phyloP scores from a whole-genome alignment of 1,139 yeast genomes.

The Geotrichum cucujoidarum region DNA sequence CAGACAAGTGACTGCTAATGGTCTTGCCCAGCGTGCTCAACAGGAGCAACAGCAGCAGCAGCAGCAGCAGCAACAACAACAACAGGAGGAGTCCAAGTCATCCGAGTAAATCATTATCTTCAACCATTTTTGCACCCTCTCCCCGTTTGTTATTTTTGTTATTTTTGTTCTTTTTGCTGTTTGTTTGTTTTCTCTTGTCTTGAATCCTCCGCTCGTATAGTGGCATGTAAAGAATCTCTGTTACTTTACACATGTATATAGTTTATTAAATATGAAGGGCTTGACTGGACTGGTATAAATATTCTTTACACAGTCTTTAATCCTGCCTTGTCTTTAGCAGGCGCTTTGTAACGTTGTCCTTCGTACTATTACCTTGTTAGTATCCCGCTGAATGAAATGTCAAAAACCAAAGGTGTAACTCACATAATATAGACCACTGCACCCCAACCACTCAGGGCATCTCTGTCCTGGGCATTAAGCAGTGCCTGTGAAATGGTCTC shows the following conservation, averaged over 20 bases:
- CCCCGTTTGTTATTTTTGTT: background rate
- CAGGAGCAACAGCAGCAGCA: too few species aligned
- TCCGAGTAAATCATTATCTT: too few species aligned
- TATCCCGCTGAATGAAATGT: background rate
- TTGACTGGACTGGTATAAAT: background rate
- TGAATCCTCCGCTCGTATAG: too few species aligned
- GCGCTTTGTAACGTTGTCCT: constrained; percentile 84
- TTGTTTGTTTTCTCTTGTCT: too few species aligned
- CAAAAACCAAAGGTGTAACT: constrained; percentile 3
- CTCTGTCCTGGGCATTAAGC: constrained; percentile 94
- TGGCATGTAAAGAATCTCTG: too few species aligned
- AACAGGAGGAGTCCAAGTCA: background rate
- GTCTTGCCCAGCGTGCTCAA: too few species aligned
- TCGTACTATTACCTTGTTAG: constrained; percentile 43
- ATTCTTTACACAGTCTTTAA: constrained; percentile 32
- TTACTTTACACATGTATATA: background rate
- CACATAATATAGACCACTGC: constrained; percentile 81
- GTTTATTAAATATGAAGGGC: background rate
- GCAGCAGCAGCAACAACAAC: constrained; percentile 2
- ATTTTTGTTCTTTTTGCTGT: background rate
- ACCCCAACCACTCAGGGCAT: constrained; percentile 98
- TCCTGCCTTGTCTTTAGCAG: constrained; percentile 93
- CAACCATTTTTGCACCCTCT: background rate
- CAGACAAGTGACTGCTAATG: constrained; percentile 46
- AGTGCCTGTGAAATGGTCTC: constrained; percentile 94